Percentiles rank a stretch among this genome's conserved stretches.
phyloP scores from a whole-genome alignment of 768 basidiomycete genomes.

The Leucogyrophana mollusca region DNA sequence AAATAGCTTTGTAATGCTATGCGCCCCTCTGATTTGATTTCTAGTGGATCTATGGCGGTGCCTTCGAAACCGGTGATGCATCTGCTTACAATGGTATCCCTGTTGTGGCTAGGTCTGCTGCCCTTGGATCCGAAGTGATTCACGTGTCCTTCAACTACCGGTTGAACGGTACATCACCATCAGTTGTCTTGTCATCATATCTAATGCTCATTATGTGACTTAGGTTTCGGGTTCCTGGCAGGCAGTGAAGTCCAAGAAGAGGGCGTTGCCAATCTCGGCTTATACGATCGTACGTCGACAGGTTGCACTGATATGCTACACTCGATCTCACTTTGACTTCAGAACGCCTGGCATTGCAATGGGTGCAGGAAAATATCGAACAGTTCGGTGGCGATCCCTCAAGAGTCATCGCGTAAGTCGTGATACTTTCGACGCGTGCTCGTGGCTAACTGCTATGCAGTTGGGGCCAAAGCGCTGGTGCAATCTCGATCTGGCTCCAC shows the following conservation, averaged over 20 bases:
- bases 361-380: constrained; percentile 41
- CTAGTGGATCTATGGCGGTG: constrained; percentile 33
- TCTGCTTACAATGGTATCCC: constrained; percentile 16
- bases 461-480: constrained; percentile 36
- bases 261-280: constrained; percentile 42
- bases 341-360: constrained; percentile 41
- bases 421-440: constrained; percentile 8
- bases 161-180: constrained; percentile 18
- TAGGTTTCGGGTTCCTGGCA: constrained; percentile 36
- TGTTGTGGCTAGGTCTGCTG: constrained; percentile 29
- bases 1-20: background rate
- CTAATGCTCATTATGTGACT: background rate
- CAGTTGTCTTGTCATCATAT: too few species aligned
- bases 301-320: too few species aligned
- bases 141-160: constrained; percentile 38
- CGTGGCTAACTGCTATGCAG: constrained; percentile 1
- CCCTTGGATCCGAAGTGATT: constrained; percentile 28
- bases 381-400: constrained; percentile 43
- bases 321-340: background rate
- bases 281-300: constrained; percentile 44
- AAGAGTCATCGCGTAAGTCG: constrained; percentile 32
- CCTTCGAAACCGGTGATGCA: constrained; percentile 29
- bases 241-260: constrained; percentile 34
- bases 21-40: constrained; percentile 1
- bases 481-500: constrained; percentile 27